Evolutionary conservation across 805 yeast genomes (phyloP).

Genomic region (Kodamaea fukazawae): DNA sequence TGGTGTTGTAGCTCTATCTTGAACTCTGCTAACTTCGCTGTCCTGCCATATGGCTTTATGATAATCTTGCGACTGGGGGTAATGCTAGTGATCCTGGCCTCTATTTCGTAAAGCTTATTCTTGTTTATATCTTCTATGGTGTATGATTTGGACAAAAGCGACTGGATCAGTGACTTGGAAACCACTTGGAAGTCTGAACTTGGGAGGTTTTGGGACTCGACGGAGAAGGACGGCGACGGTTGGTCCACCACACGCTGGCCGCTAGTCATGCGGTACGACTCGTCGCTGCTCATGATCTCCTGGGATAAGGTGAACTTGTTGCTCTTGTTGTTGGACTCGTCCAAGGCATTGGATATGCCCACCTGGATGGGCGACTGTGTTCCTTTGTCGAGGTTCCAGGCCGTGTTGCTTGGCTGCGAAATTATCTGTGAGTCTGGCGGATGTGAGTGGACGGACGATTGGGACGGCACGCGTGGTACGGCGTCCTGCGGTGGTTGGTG

Average conservation of each 20-base stretch:
- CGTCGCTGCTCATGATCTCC: slow-evolving; percentile 8
- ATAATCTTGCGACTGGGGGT: slow-evolving; percentile 21
- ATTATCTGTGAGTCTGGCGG: no score
- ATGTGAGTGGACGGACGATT: no score
- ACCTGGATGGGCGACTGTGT: no score
- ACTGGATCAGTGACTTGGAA: background rate
- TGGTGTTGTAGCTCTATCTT: slow-evolving; percentile 19
- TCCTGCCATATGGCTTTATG: slow-evolving; percentile 28
- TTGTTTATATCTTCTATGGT: slow-evolving; percentile 12
- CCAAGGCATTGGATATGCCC: no score
- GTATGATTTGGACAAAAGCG: slow-evolving; percentile 4
- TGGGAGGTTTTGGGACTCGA: no score
- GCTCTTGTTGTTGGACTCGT: no score
- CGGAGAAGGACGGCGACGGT: background rate
- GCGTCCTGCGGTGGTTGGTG: no score
- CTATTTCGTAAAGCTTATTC: slow-evolving; percentile 16
- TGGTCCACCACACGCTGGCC: slow-evolving; percentile 4
- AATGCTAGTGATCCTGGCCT: slow-evolving; percentile 17
- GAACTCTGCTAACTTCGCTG: slow-evolving; percentile 25
- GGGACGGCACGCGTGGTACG: no score
- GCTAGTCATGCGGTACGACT: slow-evolving; percentile 6
- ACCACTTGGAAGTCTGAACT: background rate
- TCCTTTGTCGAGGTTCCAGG: no score
- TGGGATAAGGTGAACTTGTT: slow-evolving; percentile 3
- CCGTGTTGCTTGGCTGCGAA: no score